Base-by-base conservation (phyloP, 345 rosid genomes). In the Euphorbia tirucalli region DNA sequence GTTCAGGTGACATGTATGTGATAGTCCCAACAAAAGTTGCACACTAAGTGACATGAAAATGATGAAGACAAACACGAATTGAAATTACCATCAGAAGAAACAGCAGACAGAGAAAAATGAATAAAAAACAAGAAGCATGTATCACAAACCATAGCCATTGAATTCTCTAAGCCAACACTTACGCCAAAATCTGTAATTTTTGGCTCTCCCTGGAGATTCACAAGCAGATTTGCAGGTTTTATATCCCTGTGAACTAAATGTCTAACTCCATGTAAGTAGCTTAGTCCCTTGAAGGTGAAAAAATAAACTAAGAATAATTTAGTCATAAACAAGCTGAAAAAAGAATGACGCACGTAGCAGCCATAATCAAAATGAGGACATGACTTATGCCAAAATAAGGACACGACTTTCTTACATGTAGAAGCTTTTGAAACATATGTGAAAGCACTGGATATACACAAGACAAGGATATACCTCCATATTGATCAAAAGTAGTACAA, bases 21-120 rank as follows among this genome's bases (percentile, higher is more conserved):
- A 94, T 97, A 41, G 97, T 94, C 77, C 98, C 98, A 71, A 92
- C 97, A 82, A 90, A 94, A 35, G 98, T 94, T 69, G 98, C 98
- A 85, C 98, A 94, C 98, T 86, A 78, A 62, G 27, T n/a, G n/a
- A n/a, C n/a, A n/a, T n/a, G n/a, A n/a, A n/a, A n/a, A n/a, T n/a
- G n/a, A n/a, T n/a, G 80, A 67, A 80, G 65, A 25, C 65, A 73
- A 74, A 66, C 67, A 54, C 65, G 18, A 68, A 69, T 50, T 28
- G 13, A 62, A 67, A 80, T 78, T 67, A 74, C 70, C 77, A 66
- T 52, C 63, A 64, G 7, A 50, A 59, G 71, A 22, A 70, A 21
- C 16, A 69, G 2, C 19, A 10, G 61, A 65, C 50, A 56, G 27
- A n/a, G n/a, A n/a, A n/a, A n/a, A n/a, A n/a, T n/a, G n/a, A n/a